A percentile compares a stretch with the other conserved stretches of the same genome.
Evolutionary conservation across 1,284 basidiomycete genomes (phyloP).

Genomic region (Takashimella koratensis): DNA sequence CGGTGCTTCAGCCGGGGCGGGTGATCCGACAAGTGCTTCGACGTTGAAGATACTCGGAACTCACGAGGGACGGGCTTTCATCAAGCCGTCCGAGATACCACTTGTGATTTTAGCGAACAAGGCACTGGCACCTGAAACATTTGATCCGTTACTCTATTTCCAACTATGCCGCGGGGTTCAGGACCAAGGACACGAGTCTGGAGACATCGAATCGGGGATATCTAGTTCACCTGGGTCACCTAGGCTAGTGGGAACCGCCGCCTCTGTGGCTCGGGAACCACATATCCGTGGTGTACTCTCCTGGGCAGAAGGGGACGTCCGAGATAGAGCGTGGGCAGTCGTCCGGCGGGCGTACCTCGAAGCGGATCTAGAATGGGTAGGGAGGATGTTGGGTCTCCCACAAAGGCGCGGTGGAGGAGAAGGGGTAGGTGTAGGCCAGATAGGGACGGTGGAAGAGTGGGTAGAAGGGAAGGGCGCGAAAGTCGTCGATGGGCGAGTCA

Average conservation of each 20-base stretch:
- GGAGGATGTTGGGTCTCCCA: constrained; percentile 18
- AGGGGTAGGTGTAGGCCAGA: no score
- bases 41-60: background rate
- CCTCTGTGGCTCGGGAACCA: constrained; percentile 19
- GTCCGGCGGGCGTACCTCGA: constrained; percentile 32
- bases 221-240: no score
- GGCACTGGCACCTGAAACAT: constrained; percentile 22
- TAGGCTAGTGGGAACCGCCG: background rate
- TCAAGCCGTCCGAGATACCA: background rate
- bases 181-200: background rate
- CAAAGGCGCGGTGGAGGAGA: constrained; percentile 4
- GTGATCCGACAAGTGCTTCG: background rate
- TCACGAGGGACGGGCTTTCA: constrained; percentile 7
- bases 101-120: constrained; percentile 12
- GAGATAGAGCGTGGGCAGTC: constrained; percentile 29
- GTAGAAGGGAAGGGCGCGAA: constrained; percentile 17
- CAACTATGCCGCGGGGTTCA: constrained; percentile 4
- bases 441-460: constrained; percentile 24
- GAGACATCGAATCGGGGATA: background rate
- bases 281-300: constrained; percentile 14
- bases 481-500: constrained; percentile 25
- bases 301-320: constrained; percentile 26
- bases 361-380: constrained; percentile 23
- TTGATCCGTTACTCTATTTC: constrained; percentile 31
- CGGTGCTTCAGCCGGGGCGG: background rate